These are phyloP conservation scores for Neofusicoccum ribis DNA, from an alignment of 2,329 filamentous ascomycete species.

Conservation along the genomic window DNA sequence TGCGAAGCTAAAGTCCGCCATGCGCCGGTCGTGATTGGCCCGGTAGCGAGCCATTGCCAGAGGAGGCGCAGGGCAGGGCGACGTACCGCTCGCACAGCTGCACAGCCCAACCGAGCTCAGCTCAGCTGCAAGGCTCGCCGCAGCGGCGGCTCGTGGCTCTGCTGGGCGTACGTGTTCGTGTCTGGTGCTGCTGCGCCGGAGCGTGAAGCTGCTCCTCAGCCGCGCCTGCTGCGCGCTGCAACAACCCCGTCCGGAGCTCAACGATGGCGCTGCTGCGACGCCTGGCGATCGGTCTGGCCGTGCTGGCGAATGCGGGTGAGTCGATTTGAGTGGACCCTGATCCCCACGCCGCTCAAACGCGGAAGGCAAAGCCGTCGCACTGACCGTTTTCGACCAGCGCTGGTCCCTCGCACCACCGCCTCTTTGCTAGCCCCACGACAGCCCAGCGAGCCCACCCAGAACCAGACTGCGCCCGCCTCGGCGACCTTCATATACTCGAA, in stretches of 20 bases:
- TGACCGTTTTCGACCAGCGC: constrained; percentile 2
- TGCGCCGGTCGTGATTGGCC: constrained; percentile 1
- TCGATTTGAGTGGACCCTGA: constrained; percentile 3
- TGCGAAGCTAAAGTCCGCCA: not conserved
- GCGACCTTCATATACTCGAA: constrained; percentile 20
- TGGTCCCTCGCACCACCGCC: not conserved
- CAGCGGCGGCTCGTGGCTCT: not conserved
- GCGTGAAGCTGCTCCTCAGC: not conserved
- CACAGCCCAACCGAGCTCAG: not conserved
- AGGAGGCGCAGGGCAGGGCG: not conserved
- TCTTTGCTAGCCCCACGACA: not conserved
- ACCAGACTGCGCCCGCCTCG: not conserved
- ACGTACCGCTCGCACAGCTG: not conserved
- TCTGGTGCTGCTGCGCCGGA: not conserved
- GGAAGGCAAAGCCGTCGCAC: constrained; percentile 7
- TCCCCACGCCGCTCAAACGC: constrained; percentile 11
- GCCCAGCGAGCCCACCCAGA: not conserved
- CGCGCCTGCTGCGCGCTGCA: not conserved
- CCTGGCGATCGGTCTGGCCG: constrained; percentile 10
- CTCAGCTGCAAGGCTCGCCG: not conserved
- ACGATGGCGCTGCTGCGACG: not conserved
- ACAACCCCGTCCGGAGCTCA: not conserved
- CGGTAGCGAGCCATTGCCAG: not conserved
- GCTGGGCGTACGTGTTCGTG: not conserved
- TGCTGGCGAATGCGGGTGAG: constrained; percentile 14